Base-by-base conservation (phyloP, 768 basidiomycete species). In the Podaxis rugospora region DNA sequence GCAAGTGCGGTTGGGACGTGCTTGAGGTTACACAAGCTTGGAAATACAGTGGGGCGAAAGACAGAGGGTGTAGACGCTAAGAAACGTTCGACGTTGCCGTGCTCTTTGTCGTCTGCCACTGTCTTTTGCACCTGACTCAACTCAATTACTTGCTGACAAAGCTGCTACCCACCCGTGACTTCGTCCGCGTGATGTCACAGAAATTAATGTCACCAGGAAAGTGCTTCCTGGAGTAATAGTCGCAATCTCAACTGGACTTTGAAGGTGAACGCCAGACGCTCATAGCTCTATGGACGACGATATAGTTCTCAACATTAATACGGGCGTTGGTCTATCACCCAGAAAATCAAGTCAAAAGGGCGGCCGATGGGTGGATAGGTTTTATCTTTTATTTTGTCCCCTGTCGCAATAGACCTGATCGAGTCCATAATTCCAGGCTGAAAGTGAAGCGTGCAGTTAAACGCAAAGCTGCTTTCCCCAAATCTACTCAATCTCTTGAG, bases 311-410 rank as follows among this genome's bases (percentile, higher is more conserved):
- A 92, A 93, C 70, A 78, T 93, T 62, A 82, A 81, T 23, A 69
- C 73, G 1, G 78, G 83, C 55, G 66, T 73, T 52, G 59, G 67
- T 13, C 59, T 62, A 23, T 5, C 66, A 37, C 65, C 73, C 18
- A 75, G 63, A 21, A 75, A 75, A 56, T 46, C 61, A 3, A 52
- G 49, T 0, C 82, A 80, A 62, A 89, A 86, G 67, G 84, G 85
- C 23, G 87, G 88, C 11, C 77, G 87, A 72, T 90, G 90, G 88
- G 90, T 86, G 11, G 89, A 91, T 69, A 83, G 93, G 90, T 89
- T 62, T 42, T 27, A 55, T 56, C 55, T 59, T 57, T 59, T 44
- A 25, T 10, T 27, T 28, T 18, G 16, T 32, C 6, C 9, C 28
- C 21, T 63, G 42, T 51, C 58, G 49, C 32, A 51, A 62, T 11